These are phyloP conservation scores for Boletus eberwhitei DNA, from an alignment of 768 basidiomycete species.

Conservation along the genomic window DNA sequence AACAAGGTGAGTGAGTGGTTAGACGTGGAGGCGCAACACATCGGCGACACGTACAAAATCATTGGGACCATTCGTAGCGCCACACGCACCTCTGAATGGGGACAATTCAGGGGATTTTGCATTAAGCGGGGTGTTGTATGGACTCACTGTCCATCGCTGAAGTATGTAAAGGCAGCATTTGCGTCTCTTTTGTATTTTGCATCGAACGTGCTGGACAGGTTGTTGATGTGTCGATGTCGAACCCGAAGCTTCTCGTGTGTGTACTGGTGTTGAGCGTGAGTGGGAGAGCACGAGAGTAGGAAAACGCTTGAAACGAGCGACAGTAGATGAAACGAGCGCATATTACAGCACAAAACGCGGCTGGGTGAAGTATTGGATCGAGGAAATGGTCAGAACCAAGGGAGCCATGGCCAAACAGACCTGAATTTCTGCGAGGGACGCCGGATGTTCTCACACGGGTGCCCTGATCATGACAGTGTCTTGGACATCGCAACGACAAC, in stretches of 20 bases:
- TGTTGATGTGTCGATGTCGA: conserved; percentile 6
- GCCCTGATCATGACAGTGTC: no score
- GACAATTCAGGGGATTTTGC: background rate
- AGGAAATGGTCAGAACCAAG: background rate
- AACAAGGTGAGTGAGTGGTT: background rate
- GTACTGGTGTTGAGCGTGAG: conserved; percentile 8
- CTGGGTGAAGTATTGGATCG: background rate
- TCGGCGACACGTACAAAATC: conserved; percentile 25
- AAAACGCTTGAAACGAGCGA: conserved; percentile 23
- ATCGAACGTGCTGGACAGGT: background rate
- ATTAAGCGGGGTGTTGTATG: background rate
- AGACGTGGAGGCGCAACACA: no score
- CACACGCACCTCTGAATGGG: conserved; percentile 42
- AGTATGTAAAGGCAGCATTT: conserved; percentile 26
- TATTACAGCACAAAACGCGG: conserved; percentile 16
- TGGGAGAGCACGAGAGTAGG: conserved; percentile 10
- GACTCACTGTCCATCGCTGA: conserved; percentile 25
- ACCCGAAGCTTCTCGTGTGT: conserved; percentile 10
- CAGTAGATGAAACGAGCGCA: conserved; percentile 27
- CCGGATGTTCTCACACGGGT: no score
- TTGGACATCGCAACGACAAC: no score
- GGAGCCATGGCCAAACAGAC: background rate
- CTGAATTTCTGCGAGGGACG: no score
- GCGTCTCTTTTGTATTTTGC: conserved; percentile 16
- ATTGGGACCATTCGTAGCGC: conserved; percentile 15